Percentiles rank a stretch among this genome's conserved stretches.
These are phyloP conservation scores for Metschnikowia lachancei DNA, from an alignment of 805 yeast genomes.

Conservation along the genomic window DNA sequence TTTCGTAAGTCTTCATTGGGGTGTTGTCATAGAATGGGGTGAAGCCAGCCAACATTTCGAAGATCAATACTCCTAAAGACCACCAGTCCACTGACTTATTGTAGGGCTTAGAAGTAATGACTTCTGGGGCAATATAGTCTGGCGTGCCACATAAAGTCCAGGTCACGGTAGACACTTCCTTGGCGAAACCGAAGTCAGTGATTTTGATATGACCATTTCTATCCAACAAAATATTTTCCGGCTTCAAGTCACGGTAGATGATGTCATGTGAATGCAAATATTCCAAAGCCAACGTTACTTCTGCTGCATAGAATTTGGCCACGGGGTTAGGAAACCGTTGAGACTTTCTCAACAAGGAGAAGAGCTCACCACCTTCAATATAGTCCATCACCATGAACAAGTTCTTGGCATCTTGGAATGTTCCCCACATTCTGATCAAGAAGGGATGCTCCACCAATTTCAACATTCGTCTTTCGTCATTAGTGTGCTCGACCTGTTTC, in stretches of 20 bases:
- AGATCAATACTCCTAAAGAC: constrained; percentile 59
- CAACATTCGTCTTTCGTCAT: constrained; percentile 59
- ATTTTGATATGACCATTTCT: constrained; percentile 59
- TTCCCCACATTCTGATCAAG: constrained; percentile 65
- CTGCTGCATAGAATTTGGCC: constrained; percentile 63
- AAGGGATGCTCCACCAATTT: constrained; percentile 59
- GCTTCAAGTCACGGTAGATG: constrained; percentile 59
- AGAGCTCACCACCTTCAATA: constrained; percentile 63
- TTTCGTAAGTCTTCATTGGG: constrained; percentile 63
- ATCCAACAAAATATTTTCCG: constrained; percentile 57
- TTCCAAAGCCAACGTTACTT: constrained; percentile 56
- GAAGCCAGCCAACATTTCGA: constrained; percentile 61
- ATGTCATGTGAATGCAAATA: constrained; percentile 58
- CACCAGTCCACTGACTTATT: constrained; percentile 66
- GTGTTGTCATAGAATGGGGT: constrained; percentile 63
- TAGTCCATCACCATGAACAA: constrained; percentile 64
- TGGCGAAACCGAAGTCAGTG: constrained; percentile 63
- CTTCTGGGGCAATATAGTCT: constrained; percentile 64
- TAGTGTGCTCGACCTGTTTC: constrained; percentile 64
- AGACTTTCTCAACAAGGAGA: constrained; percentile 53
- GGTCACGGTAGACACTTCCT: constrained; percentile 57
- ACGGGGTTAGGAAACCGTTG: constrained; percentile 62
- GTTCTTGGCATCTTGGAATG: constrained; percentile 56
- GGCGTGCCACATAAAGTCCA: constrained; percentile 66
- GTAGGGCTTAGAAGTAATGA: constrained; percentile 61